Base-by-base conservation (phyloP, 306 rosid genomes). In the Lathyrus sativus region DNA sequence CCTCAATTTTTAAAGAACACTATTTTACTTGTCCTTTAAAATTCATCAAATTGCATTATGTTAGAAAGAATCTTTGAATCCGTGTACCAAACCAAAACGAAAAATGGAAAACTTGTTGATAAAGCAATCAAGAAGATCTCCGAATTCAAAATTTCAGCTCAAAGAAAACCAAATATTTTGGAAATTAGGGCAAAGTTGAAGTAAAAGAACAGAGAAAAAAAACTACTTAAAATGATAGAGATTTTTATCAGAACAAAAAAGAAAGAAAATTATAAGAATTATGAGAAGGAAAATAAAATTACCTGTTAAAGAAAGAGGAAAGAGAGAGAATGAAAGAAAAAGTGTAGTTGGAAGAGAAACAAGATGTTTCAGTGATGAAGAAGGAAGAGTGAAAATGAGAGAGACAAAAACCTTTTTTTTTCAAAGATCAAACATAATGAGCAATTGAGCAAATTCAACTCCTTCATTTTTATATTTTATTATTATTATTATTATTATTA, bases 281-380 rank as follows among this genome's bases (percentile, higher is more conserved):
- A 71, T 79, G 73, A 73, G 70, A 69, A 49, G 43, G 44, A 11
- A 69, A 65, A 57, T 56, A 62, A 11, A 45, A 46, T 17, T 41
- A 44, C 57, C 67, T 58, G 71, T 28, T 49, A 42, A 17, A n/a
- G 51, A 51, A 43, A 24, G 17, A 74, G 80, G 51, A 51, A 38
- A 24, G 15, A 72, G 82, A 35, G 39, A 35, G 9, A 35, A 7
- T 6, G 0, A 6, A 7, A 35, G 51, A 51, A 43, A 31, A 37
- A 74, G 82, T 79, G 65, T 51, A 88, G 89, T 78, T 38, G 51
- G 60, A 76, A 73, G 66, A 65, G 73, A 73, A 68, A 51, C 65
- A 63, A 55, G 65, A 75, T 45, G 46, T 71, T 26, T 64, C 55
- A 35, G 9, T 33, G 91, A 84, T 80, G 68, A 64, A 65, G 59